Conservation (phyloP, 768 basidiomycete genomes). For the Boletus rufocinnamomeus region DNA sequence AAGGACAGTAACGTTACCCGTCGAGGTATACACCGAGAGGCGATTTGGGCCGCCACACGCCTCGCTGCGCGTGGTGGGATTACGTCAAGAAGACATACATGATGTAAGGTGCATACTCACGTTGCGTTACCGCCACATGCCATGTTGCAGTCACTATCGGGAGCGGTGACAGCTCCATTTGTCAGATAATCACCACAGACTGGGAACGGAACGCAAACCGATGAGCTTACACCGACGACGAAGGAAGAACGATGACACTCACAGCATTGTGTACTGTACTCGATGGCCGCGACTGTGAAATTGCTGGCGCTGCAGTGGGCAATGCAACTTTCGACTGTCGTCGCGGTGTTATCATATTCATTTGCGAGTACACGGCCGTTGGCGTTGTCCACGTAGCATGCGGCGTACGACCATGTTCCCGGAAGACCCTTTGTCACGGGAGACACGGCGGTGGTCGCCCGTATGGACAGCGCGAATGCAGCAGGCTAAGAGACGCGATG, state of each 20-base stretch:
- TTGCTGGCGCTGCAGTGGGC: slow-evolving; percentile 52
- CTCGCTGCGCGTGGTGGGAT: slow-evolving; percentile 41
- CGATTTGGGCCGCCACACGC: slow-evolving; percentile 74
- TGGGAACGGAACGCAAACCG: slow-evolving; percentile 24
- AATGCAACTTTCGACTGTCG: slow-evolving; percentile 69
- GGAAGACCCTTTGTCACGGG: slow-evolving; percentile 57
- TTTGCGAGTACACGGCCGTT: slow-evolving; percentile 60
- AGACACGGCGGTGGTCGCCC: background rate
- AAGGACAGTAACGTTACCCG: slow-evolving; percentile 49
- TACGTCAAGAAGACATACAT: background rate
- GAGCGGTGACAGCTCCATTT: slow-evolving; percentile 54
- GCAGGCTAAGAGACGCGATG: background rate
- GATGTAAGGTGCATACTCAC: slow-evolving; percentile 39
- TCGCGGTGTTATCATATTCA: slow-evolving; percentile 39
- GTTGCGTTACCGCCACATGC: slow-evolving; percentile 67
- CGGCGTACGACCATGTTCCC: slow-evolving; percentile 57
- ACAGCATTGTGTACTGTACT: slow-evolving; percentile 60
- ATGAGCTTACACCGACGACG: slow-evolving; percentile 11
- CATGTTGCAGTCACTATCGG: slow-evolving; percentile 65
- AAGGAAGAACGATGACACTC: slow-evolving; percentile 24
- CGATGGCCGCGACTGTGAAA: slow-evolving; percentile 68
- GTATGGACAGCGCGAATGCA: background rate
- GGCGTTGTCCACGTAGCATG: slow-evolving; percentile 74
- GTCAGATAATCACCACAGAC: slow-evolving; percentile 72
- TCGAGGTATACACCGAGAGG: slow-evolving; percentile 68